Base-by-base conservation (phyloP, 257 asterid genomes). In the Handroanthus guayacan region DNA sequence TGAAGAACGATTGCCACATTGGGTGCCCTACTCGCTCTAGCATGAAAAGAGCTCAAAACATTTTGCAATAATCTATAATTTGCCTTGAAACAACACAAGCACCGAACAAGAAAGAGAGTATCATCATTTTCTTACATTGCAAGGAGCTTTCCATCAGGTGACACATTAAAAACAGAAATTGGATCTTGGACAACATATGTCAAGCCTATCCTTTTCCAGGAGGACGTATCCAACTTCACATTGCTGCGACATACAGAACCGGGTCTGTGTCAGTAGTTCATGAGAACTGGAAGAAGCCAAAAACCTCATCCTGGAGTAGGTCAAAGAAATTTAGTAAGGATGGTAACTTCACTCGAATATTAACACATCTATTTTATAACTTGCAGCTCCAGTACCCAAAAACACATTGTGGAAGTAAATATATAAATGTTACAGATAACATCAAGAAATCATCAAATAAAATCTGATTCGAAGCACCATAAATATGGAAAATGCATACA, bases 241-340 rank as follows among this genome's bases (percentile, higher is more conserved):
- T 76, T 11, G 91, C 69, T 44, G 78, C 76, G 69, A 84, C 65
- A 77, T 41, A 87, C 9, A 89, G 79, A 57, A 81, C 85, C 52
- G 74, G 86, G 76, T 88, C 80, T 1, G 72, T 76, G 75, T 79
- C 86, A 31, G 81, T 78, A 72, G 58, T 62, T 45, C 78, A 84
- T n/a, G 87, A 82, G 86, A 89, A 89, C 78, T 83, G 85, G 72
- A 90, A 83, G 57, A 69, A 89, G 75, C 89, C 83, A 72, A 85
- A 87, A 16, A 66, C 68, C 85, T 87, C 91, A 74, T 79, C 94
- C 91, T 89, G 87, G 31, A 73, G 70, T 9, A 55, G 25, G 47
- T 55, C 56, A 5, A 61, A 43, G 36, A 44, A 67, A 75, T 48
- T 54, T 41, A 47, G 39, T 31, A 25, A 18, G 13, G 39, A 18